Evolutionary conservation across 129 eudicot species (phyloP).

Genomic region (Arctium lappa): DNA sequence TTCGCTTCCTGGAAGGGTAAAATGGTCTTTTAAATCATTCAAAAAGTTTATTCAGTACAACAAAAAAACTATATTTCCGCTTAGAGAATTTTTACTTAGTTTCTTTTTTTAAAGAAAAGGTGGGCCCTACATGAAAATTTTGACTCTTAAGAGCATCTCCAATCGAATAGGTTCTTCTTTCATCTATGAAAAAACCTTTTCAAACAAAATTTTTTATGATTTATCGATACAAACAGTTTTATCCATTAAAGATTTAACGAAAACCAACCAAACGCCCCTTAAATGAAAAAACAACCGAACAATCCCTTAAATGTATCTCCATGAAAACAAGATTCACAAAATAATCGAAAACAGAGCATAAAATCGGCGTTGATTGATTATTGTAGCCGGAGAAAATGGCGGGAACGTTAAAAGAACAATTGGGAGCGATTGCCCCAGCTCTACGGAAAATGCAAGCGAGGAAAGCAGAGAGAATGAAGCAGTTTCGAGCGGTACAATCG

Average conservation of each 20-base stretch:
- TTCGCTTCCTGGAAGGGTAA: slow-evolving; percentile 81
- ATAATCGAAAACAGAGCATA: neutral
- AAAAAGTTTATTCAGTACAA: no score
- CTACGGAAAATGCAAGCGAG: slow-evolving; percentile 71
- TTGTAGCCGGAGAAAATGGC: slow-evolving; percentile 83
- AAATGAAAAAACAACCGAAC: no score
- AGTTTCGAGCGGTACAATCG: slow-evolving; percentile 67
- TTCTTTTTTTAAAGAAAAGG: neutral
- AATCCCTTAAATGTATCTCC: no score
- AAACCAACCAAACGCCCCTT: neutral
- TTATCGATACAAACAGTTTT: no score
- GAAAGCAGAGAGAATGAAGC: slow-evolving; percentile 73
- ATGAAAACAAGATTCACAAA: no score
- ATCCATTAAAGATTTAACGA: no score
- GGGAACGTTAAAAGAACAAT: slow-evolving; percentile 82
- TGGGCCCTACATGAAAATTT: neutral
- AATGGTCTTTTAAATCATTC: neutral
- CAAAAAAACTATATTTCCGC: no score
- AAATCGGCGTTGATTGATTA: neutral
- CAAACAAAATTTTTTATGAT: neutral
- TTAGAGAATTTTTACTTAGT: no score
- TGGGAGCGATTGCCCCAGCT: slow-evolving; percentile 71
- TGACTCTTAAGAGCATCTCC: neutral
- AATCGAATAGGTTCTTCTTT: no score
- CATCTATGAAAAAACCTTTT: no score